These are phyloP conservation scores for Cylindrotheca fusiformis DNA, from an alignment of 108 stramenopile species.

Conservation along the genomic window DNA sequence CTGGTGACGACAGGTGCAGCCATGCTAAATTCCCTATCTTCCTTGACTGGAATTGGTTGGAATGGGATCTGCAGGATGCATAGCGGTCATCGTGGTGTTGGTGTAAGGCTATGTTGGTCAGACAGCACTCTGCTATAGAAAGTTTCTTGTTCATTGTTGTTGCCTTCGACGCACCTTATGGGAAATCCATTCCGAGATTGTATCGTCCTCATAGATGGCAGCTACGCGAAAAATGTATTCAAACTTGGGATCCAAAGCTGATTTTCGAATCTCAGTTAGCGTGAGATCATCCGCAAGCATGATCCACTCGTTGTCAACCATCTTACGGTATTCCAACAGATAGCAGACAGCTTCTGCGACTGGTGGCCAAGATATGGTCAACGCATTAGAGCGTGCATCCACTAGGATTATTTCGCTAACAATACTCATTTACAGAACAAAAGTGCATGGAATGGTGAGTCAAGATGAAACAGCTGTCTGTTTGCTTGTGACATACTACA, in stretches of 20 bases:
- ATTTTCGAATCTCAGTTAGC: neutral
- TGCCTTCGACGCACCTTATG: too few relatives aligned
- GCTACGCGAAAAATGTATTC: constrained; percentile 70
- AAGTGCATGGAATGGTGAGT: too few relatives aligned
- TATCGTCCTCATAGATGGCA: constrained; percentile 30
- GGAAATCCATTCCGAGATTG: constrained; percentile 20
- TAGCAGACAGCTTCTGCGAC: constrained; percentile 36
- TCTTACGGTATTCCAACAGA: constrained; percentile 52
- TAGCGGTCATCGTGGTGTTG: too few relatives aligned
- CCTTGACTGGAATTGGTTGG: constrained; percentile 30
- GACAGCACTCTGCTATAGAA: too few relatives aligned
- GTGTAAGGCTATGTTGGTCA: too few relatives aligned
- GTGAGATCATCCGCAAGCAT: neutral
- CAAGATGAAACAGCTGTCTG: too few relatives aligned
- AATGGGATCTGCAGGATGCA: too few relatives aligned
- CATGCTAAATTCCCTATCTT: constrained; percentile 18
- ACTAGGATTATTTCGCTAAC: constrained; percentile 37
- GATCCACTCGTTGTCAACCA: neutral
- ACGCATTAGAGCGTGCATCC: constrained; percentile 58
- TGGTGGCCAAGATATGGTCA: constrained; percentile 73
- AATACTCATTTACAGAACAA: too few relatives aligned
- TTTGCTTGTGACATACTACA: too few relatives aligned
- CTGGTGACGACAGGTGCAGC: constrained; percentile 2
- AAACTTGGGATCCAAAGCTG: constrained; percentile 1
- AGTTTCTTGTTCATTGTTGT: too few relatives aligned